Conservation (phyloP, 441 rosid genomes). For the Flueggea neowawraea region DNA sequence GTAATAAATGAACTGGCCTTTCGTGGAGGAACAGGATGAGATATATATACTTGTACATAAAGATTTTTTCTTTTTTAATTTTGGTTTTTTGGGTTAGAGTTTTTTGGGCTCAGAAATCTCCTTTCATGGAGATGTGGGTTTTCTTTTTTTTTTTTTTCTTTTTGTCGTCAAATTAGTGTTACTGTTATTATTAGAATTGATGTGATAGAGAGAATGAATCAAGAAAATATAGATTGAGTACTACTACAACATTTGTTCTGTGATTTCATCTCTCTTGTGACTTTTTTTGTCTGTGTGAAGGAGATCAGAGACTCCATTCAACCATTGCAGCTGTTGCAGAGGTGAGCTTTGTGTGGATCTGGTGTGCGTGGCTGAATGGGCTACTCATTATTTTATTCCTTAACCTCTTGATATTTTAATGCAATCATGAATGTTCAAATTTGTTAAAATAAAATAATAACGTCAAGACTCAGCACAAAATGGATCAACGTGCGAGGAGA, state of each 20-base stretch:
- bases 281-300: slow-evolving; percentile 25
- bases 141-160: too few relatives aligned
- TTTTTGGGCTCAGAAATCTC: slow-evolving; percentile 19
- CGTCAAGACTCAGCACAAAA: slow-evolving; percentile 8
- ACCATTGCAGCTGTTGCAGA: slow-evolving; percentile 32
- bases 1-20: slow-evolving; percentile 8
- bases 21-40: slow-evolving; percentile 17
- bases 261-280: slow-evolving; percentile 11
- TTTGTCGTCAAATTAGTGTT: slow-evolving; percentile 6
- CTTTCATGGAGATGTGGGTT: slow-evolving; percentile 17
- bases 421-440: slow-evolving; percentile 19
- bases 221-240: slow-evolving; percentile 10
- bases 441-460: slow-evolving; percentile 12
- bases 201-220: slow-evolving; percentile 19
- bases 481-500: slow-evolving; percentile 9
- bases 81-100: slow-evolving; percentile 11
- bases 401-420: slow-evolving; percentile 15
- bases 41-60: slow-evolving; percentile 33
- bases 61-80: slow-evolving; percentile 4
- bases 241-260: background rate
- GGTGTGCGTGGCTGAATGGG: slow-evolving; percentile 32
- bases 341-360: slow-evolving; percentile 25
- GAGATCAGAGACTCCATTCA: slow-evolving; percentile 41
- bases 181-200: slow-evolving; percentile 8
- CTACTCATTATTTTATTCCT: background rate